A percentile compares a stretch with the other conserved stretches of the same genome.
Evolutionary conservation across 1,139 yeast species (phyloP).

Genomic region (Lodderomyces beijingensis): DNA sequence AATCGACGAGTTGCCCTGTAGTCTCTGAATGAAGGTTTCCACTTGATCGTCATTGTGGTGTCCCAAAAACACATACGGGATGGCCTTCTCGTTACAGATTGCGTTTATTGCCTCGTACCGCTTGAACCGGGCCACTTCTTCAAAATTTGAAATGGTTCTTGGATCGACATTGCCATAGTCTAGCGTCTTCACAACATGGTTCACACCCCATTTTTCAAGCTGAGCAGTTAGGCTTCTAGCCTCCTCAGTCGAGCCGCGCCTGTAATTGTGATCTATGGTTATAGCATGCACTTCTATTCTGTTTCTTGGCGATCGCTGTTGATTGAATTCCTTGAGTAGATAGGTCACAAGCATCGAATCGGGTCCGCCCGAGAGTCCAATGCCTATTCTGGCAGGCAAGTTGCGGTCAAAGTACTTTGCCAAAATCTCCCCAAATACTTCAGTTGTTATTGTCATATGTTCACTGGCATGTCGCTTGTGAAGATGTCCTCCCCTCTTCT

Average conservation of each 20-base stretch:
- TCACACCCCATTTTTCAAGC: conserved; percentile 35
- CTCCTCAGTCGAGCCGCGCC: conserved; percentile 46
- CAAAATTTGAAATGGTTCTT: conserved; percentile 36
- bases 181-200: conserved; percentile 35
- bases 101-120: conserved; percentile 44
- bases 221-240: conserved; percentile 37
- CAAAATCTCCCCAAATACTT: conserved; percentile 4
- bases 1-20: conserved; percentile 50
- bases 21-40: conserved; percentile 62
- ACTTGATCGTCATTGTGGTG: conserved; percentile 71
- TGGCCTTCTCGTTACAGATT: conserved; percentile 27
- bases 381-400: conserved; percentile 17
- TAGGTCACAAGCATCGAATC: conserved; percentile 70
- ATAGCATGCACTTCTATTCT: conserved; percentile 36
- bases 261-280: conserved; percentile 55
- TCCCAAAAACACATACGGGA: conserved; percentile 47
- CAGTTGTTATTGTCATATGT: conserved; percentile 8
- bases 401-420: conserved; percentile 5
- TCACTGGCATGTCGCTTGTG: no score
- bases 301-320: conserved; percentile 17
- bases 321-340: conserved; percentile 26
- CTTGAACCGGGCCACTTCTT: conserved; percentile 52
- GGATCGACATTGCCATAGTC: conserved; percentile 24
- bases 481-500: no score
- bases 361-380: conserved; percentile 76